Evolutionary conservation across 2,329 filamentous ascomycete species (phyloP).

Genomic region (Aureobasidium namibiae): DNA sequence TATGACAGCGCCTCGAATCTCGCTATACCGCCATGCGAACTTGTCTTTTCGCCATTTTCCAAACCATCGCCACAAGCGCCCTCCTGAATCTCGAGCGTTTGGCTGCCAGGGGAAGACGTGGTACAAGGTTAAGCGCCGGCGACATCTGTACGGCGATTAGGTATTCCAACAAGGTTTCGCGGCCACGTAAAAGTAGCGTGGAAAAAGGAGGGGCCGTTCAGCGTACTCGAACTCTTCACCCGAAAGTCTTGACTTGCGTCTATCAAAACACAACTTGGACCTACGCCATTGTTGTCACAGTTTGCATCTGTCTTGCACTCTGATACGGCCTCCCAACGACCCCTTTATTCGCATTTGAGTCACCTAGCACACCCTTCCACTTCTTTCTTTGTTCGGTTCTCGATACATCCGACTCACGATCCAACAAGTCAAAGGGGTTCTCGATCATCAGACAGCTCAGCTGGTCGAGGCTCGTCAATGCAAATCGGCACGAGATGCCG

Average conservation of each 20-base stretch:
- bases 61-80: constrained; percentile 1
- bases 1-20: constrained; percentile 1
- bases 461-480: not conserved
- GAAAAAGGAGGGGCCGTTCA: constrained; percentile 2
- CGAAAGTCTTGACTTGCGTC: not conserved
- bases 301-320: not conserved
- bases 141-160: constrained; percentile 1
- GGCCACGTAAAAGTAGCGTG: not conserved
- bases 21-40: not conserved
- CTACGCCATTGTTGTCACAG: not conserved
- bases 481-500: not conserved
- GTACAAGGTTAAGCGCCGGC: constrained; percentile 7
- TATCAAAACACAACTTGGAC: not conserved
- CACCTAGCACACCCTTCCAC: not conserved
- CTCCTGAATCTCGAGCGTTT: not conserved
- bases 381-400: not conserved
- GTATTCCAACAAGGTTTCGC: not conserved
- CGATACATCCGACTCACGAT: not conserved
- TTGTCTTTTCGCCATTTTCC: not conserved
- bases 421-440: not conserved
- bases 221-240: not conserved
- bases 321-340: not conserved
- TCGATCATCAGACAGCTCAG: not conserved
- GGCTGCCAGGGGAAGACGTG: constrained; percentile 1
- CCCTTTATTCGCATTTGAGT: not conserved